These are phyloP conservation scores for Leishmania amazonensis DNA, from an alignment of 208 protist genomes.

Conservation along the genomic window DNA sequence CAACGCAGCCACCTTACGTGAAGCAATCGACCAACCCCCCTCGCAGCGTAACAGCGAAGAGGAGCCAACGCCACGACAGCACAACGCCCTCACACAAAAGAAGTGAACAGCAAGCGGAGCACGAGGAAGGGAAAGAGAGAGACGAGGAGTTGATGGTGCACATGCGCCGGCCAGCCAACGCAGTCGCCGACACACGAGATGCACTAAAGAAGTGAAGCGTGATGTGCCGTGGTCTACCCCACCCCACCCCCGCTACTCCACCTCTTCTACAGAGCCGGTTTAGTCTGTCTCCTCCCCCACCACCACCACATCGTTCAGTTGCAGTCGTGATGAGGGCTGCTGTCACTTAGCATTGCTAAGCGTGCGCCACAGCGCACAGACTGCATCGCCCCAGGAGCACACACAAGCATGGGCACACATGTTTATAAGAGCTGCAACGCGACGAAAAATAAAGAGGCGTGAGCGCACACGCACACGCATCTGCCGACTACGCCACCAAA, in stretches of 20 bases:
- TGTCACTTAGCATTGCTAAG: not conserved
- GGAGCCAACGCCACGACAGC: not conserved
- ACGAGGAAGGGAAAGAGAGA: not conserved
- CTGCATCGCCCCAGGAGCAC: slow-evolving; percentile 9
- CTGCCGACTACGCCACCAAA: not conserved
- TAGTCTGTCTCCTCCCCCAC: not conserved
- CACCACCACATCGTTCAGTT: not conserved
- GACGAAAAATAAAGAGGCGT: slow-evolving; percentile 1
- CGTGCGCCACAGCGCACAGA: not conserved
- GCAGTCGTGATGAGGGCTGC: not conserved
- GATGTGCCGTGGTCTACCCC: not conserved
- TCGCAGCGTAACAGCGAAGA: not conserved
- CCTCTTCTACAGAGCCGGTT: not conserved
- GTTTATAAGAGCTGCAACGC: slow-evolving; percentile 4
- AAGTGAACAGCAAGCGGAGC: not conserved
- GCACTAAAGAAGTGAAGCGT: not conserved
- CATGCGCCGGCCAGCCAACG: not conserved
- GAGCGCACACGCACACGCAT: slow-evolving; percentile 3
- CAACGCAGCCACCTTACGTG: not conserved
- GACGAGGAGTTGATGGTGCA: not conserved
- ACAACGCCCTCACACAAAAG: not conserved
- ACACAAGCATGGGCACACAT: slow-evolving; percentile 11
- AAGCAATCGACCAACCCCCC: not conserved
- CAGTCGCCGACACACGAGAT: not conserved
- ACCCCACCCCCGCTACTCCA: not conserved